Conservation (phyloP, 495 filamentous ascomycete species). For the Xanthoparmelia taractica region DNA sequence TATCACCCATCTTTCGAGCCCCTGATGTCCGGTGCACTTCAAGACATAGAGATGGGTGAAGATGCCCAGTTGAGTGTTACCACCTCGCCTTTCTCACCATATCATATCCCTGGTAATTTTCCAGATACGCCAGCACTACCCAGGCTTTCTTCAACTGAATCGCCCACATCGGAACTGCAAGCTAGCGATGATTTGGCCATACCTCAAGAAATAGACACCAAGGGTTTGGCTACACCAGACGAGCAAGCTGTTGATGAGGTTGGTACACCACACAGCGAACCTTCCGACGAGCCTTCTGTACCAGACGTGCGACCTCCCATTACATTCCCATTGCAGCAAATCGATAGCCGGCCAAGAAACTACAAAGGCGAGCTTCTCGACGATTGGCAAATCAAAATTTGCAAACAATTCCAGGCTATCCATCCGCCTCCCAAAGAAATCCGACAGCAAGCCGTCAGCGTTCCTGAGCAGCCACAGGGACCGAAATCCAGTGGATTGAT, state of each 20-base stretch:
- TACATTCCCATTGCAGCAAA: not conserved
- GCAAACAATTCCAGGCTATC: not conserved
- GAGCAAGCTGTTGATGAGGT: not conserved
- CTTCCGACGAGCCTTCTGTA: not conserved
- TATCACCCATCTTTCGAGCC: not conserved
- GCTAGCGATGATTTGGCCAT: not conserved
- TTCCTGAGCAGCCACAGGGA: not conserved
- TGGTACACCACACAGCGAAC: not conserved
- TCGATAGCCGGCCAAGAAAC: not conserved
- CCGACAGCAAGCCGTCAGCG: not conserved
- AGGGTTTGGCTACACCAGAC: not conserved
- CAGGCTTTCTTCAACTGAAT: not conserved
- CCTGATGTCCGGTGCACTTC: slow-evolving; percentile 1
- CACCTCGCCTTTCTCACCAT: not conserved
- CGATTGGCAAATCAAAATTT: not conserved
- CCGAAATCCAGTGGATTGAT: not conserved
- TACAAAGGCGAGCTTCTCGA: not conserved
- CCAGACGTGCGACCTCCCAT: not conserved
- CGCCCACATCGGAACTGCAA: not conserved
- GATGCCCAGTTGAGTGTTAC: not conserved
- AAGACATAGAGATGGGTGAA: not conserved
- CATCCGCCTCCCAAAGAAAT: not conserved
- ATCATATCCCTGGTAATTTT: not conserved
- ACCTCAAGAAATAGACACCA: not conserved
- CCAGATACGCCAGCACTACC: not conserved